Conservation (phyloP, 352 stramenopile species). For the Globisporangium paddicum region DNA sequence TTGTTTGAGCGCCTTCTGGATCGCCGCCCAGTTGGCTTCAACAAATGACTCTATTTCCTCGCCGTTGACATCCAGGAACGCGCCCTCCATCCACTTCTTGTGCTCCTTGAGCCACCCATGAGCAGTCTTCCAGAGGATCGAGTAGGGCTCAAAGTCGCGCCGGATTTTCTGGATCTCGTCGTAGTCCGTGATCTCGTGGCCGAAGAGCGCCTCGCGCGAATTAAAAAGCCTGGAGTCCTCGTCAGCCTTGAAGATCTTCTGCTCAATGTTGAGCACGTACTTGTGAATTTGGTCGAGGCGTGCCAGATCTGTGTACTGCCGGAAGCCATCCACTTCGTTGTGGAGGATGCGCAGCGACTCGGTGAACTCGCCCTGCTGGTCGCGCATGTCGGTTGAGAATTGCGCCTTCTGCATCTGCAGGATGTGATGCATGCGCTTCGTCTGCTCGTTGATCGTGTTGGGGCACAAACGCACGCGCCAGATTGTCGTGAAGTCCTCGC, state of each 20-base stretch:
- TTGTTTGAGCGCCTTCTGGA: conserved; percentile 91
- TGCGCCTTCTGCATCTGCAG: conserved; percentile 78
- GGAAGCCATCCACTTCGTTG: conserved; percentile 84
- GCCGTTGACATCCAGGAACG: conserved; percentile 89
- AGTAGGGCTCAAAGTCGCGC: conserved; percentile 93
- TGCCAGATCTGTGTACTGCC: conserved; percentile 83
- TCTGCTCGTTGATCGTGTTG: conserved; percentile 85
- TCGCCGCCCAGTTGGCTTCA: conserved; percentile 67
- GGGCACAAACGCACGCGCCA: conserved; percentile 87
- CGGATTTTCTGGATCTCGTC: conserved; percentile 86
- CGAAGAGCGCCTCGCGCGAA: conserved; percentile 87
- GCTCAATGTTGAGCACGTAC: conserved; percentile 81
- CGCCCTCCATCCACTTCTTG: conserved; percentile 90
- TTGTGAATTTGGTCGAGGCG: conserved; percentile 86
- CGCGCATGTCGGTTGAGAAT: conserved; percentile 88
- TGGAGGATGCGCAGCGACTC: conserved; percentile 80
- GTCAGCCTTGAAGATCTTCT: conserved; percentile 85
- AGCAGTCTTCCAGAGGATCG: conserved; percentile 90
- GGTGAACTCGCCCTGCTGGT: conserved; percentile 91
- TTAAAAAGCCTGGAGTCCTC: conserved; percentile 91
- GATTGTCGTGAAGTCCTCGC: conserved; percentile 87
- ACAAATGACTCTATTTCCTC: conserved; percentile 92
- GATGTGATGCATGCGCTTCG: conserved; percentile 77
- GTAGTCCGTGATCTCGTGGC: conserved; percentile 89
- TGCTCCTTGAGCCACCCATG: conserved; percentile 90